Evolutionary conservation across 352 stramenopile species (phyloP), one percentile per base, ranked within the genome.

Genomic region (Globisporangium perplexum): DNA sequence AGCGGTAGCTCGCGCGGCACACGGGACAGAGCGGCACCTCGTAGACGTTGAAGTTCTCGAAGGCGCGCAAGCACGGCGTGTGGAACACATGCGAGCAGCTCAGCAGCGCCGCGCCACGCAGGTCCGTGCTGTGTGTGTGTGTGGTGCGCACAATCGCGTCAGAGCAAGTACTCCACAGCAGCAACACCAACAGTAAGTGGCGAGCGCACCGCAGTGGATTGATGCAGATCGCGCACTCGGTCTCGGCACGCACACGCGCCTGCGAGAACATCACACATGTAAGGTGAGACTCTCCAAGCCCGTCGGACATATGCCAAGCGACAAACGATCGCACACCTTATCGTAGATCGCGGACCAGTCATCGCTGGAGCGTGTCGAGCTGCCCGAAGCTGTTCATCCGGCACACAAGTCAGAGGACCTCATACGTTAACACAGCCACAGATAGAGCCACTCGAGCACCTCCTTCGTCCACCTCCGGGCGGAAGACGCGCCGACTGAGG

Each of bases 11-110:
- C 35, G 60, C 50, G 38, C 83, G 75, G 62, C 86, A 95, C 14
- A 95, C 72, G 7, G 85, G 83, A 47, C 83, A 95, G 6, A 90
- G 56, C 12, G 73, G 64, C 23, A 88, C 63, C 52, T 91, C 82
- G 65, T 93, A 92, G 61, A 93, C 90, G 65, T 86, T 92, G 53
- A 95, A 95, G 39, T 85, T 62, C 55, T 93, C 85, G 53, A 95
- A 95, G 5, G 85, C 81, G 10, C 50, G 57, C 4, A 95, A 68
- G 42, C 85, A 95, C 36, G 76, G 71, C 20, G 65, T 39, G 55
- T 95, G 85, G 54, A 95, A 90, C 8, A 71, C 50, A 38, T 95
- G 85, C 42, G 80, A 85, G 51, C 85, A 95, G 54, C 74, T 95
- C 50, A 95, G 63, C 24, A 95, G 57, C 18, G 65, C 57, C 7